Percentiles rank a stretch among this genome's conserved stretches.
Evolutionary conservation across 345 rosid genomes (phyloP).

Genomic region (Linum tenue): DNA sequence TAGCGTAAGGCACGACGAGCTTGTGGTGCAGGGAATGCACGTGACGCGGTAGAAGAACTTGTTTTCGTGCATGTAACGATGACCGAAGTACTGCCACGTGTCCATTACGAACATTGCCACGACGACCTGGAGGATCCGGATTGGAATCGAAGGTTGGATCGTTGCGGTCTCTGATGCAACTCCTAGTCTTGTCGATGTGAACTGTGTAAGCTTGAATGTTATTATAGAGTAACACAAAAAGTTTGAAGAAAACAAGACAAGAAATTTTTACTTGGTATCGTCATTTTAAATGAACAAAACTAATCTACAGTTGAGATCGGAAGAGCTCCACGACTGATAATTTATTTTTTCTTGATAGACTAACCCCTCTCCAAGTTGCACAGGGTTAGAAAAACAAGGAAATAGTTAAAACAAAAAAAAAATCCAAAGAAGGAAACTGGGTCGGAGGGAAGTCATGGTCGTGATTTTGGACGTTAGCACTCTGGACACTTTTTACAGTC

Average conservation of each 20-base stretch:
- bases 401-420: too few relatives aligned
- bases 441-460: too few relatives aligned
- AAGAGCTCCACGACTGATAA: background rate
- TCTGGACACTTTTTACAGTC: too few relatives aligned
- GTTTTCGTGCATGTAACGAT: slow-evolving; percentile 67
- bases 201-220: slow-evolving; percentile 18
- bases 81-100: slow-evolving; percentile 65
- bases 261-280: background rate
- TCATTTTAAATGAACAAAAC: background rate
- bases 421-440: too few relatives aligned
- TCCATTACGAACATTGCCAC: slow-evolving; percentile 62
- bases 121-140: slow-evolving; percentile 41
- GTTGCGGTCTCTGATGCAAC: slow-evolving; percentile 29
- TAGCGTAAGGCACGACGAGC: slow-evolving; percentile 58
- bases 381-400: background rate
- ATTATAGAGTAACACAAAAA: too few relatives aligned
- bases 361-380: background rate
- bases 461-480: too few relatives aligned
- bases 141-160: slow-evolving; percentile 37
- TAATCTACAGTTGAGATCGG: background rate
- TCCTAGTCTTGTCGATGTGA: slow-evolving; percentile 30
- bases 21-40: slow-evolving; percentile 66
- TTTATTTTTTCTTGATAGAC: background rate
- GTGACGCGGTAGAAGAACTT: slow-evolving; percentile 56
- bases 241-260: background rate